Base-by-base conservation (phyloP, 139 green algal genomes). In the Chlorella vulgaris region DNA sequence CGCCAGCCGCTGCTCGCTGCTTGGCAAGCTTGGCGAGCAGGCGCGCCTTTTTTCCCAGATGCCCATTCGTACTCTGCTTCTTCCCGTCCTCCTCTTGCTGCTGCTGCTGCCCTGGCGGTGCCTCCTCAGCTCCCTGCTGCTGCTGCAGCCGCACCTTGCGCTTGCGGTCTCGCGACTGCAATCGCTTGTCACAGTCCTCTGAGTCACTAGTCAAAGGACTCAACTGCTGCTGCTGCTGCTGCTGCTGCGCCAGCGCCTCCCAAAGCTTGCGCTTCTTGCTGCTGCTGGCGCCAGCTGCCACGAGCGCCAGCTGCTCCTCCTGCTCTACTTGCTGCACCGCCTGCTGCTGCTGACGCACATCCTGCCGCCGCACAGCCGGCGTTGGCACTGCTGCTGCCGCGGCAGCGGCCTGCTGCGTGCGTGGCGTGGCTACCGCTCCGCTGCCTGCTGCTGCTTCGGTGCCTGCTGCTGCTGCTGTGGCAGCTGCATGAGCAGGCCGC, bases 171-270 rank as follows among this genome's bases (percentile, higher is more conserved):
- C 71, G 21, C 10, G 43, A 35, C 62, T 50, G 31, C 60, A 8
- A 31, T n/a, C 6, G 60, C 6, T 43, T 36, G 2, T 35, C 19
- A 36, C 3, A 31, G n/a, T n/a, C n/a, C n/a, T n/a, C n/a, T n/a
- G n/a, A n/a, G n/a, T n/a, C n/a, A n/a, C n/a, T n/a, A n/a, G n/a
- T n/a, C n/a, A n/a, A n/a, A n/a, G n/a, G 31, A 4, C 29, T 43
- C 63, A 38, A 24, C n/a, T 82, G 68, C 50, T 83, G 69, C 29
- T 82, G 55, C 69, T 73, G 43, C 43, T 60, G 39, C 43, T 82
- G 67, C 28, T 28, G 68, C 43, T 26, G 35, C 29, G 31, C 38
- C 31, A 43, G 36, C 53, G 38, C 40, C 42, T 28, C 69, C 8
- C 1, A 24, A 28, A 5, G 31, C 31, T 55, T 35, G 36, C 42